These are phyloP conservation scores for Agrocybe pediades DNA, from an alignment of 768 basidiomycete species.

Conservation along the genomic window DNA sequence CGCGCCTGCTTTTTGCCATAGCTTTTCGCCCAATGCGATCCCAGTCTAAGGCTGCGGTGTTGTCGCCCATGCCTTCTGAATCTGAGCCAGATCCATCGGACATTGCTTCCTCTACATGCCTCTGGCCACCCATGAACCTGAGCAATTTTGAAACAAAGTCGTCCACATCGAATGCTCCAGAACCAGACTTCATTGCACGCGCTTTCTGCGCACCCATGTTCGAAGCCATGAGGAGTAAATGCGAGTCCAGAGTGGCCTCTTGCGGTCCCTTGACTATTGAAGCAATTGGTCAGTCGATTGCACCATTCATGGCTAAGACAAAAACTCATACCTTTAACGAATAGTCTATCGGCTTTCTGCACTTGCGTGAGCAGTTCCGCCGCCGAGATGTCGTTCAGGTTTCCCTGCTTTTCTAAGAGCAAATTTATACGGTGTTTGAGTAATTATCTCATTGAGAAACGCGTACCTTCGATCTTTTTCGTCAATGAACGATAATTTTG, in stretches of 20 bases:
- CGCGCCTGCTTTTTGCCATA: conserved; percentile 76
- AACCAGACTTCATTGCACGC: conserved; percentile 87
- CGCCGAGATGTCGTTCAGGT: conserved; percentile 57
- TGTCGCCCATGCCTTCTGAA: conserved; percentile 51
- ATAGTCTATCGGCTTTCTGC: conserved; percentile 59
- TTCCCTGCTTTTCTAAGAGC: conserved; percentile 43
- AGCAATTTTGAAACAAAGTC: conserved; percentile 83
- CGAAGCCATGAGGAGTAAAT: conserved; percentile 74
- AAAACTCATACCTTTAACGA: conserved; percentile 61
- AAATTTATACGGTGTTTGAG: background rate
- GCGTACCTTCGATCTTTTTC: conserved; percentile 63
- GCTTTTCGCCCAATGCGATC: conserved; percentile 84
- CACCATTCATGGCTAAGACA: background rate
- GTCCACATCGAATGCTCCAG: conserved; percentile 88
- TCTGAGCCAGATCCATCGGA: conserved; percentile 55
- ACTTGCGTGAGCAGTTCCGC: conserved; percentile 59
- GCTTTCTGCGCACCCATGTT: conserved; percentile 85
- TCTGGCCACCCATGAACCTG: conserved; percentile 74
- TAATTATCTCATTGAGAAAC: background rate
- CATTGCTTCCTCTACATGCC: conserved; percentile 41
- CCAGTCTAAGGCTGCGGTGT: conserved; percentile 68
- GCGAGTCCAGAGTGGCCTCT: conserved; percentile 90
- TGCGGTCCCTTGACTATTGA: conserved; percentile 72
- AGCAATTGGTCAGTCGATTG: background rate
- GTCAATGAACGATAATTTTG: conserved; percentile 72